Evolutionary conservation across 139 green algal genomes (phyloP), one percentile per base, ranked within the genome.

Genomic region (Nannochloris sp.): DNA sequence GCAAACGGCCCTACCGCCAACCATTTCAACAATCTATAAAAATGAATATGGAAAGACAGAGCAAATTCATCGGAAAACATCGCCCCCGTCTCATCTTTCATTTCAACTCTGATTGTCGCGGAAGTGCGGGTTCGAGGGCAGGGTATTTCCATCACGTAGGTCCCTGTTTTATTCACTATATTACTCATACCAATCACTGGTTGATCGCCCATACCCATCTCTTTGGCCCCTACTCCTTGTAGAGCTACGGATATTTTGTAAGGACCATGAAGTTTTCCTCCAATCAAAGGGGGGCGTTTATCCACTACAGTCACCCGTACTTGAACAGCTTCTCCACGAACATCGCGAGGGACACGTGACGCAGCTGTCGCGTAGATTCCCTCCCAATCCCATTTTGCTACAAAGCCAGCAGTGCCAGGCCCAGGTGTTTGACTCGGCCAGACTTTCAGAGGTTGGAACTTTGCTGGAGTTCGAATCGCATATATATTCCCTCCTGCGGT

Each of bases 11-110:
- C 30, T 0, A 62, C 78, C 35, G 90, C 67, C 47, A 87, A 54
- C 80, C 80, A 87, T 71, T 88, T 95, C 14, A 94, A 66, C 44
- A 92, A 64, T 30, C 87, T 86, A 72, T 97, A 87, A 75, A 89
- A 96, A 75, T 94, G 83, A 54, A 96, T 82, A 81, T 98, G 90
- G 79, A 98, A 97, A 57, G 82, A 90, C 25, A 97, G 68, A 30
- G 75, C 59, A 70, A 97, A 97, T 54, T 89, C 81, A 67, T 98
- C 92, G 2, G 58, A 39, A 58, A 87, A 93, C 13, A 71, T 31
- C 32, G 88, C 54, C 30, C 59, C 35, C 5, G 4, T 61, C 34
- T 73, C 68, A 64, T 96, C 88, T 29, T 61, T 54, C 74, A 96
- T 83, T 60, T 91, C 83, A 2, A 95, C n/a, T 15, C 71, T n/a